phyloP scores from a whole-genome alignment of 306 rosid species.

The Oemleria cerasiformis region DNA sequence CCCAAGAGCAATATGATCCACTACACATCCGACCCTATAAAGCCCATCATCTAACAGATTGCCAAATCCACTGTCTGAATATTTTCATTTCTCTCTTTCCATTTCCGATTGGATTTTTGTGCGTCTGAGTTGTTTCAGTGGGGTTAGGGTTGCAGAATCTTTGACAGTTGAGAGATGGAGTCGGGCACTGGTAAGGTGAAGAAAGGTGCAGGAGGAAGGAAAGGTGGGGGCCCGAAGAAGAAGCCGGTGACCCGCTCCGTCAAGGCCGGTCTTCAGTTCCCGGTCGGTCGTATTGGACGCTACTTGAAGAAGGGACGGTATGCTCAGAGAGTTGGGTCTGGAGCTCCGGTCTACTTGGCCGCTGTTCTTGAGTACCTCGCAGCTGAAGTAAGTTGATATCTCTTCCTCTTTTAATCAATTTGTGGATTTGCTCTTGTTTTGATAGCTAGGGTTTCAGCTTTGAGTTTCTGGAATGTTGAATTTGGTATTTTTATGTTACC shows the following conservation, averaged over 20 bases:
- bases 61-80: background rate
- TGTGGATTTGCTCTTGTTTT: background rate
- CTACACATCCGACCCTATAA: conserved; percentile 27
- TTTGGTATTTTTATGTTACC: background rate
- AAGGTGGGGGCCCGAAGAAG: conserved; percentile 72
- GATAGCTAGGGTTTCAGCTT: background rate
- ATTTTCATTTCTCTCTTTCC: background rate
- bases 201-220: conserved; percentile 68
- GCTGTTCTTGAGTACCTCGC: conserved; percentile 76
- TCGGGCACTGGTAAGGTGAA: conserved; percentile 40
- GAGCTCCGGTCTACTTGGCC: conserved; percentile 76
- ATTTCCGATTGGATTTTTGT: background rate
- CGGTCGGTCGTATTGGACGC: conserved; percentile 77
- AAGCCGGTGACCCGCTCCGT: conserved; percentile 62
- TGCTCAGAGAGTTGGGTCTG: conserved; percentile 56
- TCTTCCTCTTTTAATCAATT: background rate
- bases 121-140: background rate
- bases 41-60: background rate
- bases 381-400: conserved; percentile 46
- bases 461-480: background rate
- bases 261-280: conserved; percentile 71
- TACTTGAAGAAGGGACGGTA: conserved; percentile 68
- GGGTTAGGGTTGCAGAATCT: background rate
- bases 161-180: conserved; percentile 37
- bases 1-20: background rate